Evolutionary conservation across 2,329 filamentous ascomycete species (phyloP), one percentile per base, ranked within the genome.

Genomic region (Emericellopsis cladophorae): DNA sequence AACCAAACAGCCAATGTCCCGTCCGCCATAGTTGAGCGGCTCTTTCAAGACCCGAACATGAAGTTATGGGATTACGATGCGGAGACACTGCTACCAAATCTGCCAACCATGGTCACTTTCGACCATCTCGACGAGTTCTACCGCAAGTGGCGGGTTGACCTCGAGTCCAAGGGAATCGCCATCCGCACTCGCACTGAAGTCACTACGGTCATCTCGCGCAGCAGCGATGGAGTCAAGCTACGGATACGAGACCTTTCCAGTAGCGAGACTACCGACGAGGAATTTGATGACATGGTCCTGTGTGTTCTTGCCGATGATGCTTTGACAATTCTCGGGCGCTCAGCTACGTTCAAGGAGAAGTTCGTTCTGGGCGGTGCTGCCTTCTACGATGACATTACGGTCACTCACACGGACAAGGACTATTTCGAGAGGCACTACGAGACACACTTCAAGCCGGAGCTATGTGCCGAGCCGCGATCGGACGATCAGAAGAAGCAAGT

Each of bases 1-100:
- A 87, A 87, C 48, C 79, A 84, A 49, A 82, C 81, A 0, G 75
- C 81, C 0, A 76, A 84, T 46, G 81, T 87, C 0, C 76, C 81
- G 0, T 74, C 71, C 34, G 79, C 81, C 21, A 77, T 87, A 29
- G 64, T 87, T 5, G 74, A 79, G 51, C 60, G 74, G 5, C 55
- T 80, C 0, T 78, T 76, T 39, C 62, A 74, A 43, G 70, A 74
- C 42, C 71, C 72, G 0, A 73, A 72, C 41, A 73, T 75, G 66
- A 70, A 70, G 45, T 60, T 79, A 8, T 79, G 74, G 74, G 61
- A 73, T 23, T 78, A 76, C 46, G 72, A 77, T 39, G 50, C 63
- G 0, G 64, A 72, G 36, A 74, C 67, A 0, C 56, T 79, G 4
- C 53, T 76, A 2, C 69, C 67, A 1, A 81, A 81, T 43, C 48